These are phyloP conservation scores for Nigrospora sphaerica DNA, from an alignment of 2,329 filamentous ascomycete species.

Conservation along the genomic window DNA sequence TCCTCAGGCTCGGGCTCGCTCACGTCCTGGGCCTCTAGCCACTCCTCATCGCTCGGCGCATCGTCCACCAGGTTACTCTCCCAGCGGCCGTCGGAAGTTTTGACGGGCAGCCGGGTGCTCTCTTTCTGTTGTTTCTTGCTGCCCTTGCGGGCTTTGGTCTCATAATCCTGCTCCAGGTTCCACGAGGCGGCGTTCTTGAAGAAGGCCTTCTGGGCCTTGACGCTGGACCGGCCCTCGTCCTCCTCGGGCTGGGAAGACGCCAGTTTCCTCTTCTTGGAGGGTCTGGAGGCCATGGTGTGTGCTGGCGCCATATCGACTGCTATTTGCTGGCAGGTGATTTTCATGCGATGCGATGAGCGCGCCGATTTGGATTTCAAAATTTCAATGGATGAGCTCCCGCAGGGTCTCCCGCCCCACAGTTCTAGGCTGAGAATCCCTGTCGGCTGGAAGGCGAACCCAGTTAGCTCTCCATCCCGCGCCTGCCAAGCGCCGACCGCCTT, in stretches of 20 bases:
- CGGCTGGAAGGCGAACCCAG: too few relatives aligned
- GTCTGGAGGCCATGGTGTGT: conserved; percentile 37
- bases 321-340: background rate
- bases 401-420: too few relatives aligned
- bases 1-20: conserved; percentile 40
- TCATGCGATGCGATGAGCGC: too few relatives aligned
- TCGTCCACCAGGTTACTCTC: conserved; percentile 54
- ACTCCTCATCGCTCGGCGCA: conserved; percentile 51
- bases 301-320: background rate
- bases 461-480: too few relatives aligned
- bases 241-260: conserved; percentile 44
- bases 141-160: conserved; percentile 67
- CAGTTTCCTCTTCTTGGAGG: conserved; percentile 51
- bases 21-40: conserved; percentile 56
- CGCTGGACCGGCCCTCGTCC: conserved; percentile 24
- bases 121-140: conserved; percentile 68
- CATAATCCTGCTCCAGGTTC: conserved; percentile 90
- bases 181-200: conserved; percentile 72
- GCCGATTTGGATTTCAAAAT: background rate
- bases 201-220: conserved; percentile 54
- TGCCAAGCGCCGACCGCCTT: too few relatives aligned
- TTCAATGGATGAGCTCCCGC: background rate
- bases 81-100: conserved; percentile 70
- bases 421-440: too few relatives aligned
- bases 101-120: conserved; percentile 74